Percentiles rank a stretch among this genome's conserved stretches.
Conservation (phyloP, 1,139 yeast genomes). For the Taiozyma onychis region DNA sequence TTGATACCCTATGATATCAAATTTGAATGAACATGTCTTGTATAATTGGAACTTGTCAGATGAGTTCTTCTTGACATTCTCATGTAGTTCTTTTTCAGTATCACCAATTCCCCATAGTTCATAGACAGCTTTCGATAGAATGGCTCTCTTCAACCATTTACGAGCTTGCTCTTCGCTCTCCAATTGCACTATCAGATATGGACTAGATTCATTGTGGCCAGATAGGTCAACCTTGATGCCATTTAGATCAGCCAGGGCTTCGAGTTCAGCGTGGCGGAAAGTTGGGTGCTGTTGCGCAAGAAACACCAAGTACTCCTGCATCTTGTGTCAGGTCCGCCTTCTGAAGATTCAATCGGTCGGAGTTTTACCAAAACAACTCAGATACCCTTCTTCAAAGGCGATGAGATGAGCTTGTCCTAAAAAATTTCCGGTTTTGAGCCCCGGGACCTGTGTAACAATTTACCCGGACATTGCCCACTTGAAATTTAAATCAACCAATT, state of each 20-base stretch:
- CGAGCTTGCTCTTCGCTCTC: constrained; percentile 62
- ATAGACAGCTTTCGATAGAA: constrained; percentile 70
- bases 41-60: constrained; percentile 25
- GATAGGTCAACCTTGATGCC: constrained; percentile 54
- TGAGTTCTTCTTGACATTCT: constrained; percentile 36
- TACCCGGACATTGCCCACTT: background rate
- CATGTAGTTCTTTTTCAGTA: constrained; percentile 52
- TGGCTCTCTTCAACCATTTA: constrained; percentile 57
- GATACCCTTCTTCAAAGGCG: too few species aligned
- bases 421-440: background rate
- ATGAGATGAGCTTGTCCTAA: constrained; percentile 2
- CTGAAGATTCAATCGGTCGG: background rate
- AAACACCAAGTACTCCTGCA: constrained; percentile 52
- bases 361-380: too few species aligned
- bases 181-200: constrained; percentile 66
- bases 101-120: constrained; percentile 80
- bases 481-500: too few species aligned
- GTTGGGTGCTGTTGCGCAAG: constrained; percentile 80
- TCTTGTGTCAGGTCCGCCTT: background rate
- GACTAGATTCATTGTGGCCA: constrained; percentile 51
- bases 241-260: constrained; percentile 69
- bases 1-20: constrained; percentile 72
- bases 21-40: constrained; percentile 57
- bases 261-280: constrained; percentile 78
- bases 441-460: background rate